Evolutionary conservation across 2,329 filamentous ascomycete species (phyloP).

Genomic region (Trichoderma sp.): DNA sequence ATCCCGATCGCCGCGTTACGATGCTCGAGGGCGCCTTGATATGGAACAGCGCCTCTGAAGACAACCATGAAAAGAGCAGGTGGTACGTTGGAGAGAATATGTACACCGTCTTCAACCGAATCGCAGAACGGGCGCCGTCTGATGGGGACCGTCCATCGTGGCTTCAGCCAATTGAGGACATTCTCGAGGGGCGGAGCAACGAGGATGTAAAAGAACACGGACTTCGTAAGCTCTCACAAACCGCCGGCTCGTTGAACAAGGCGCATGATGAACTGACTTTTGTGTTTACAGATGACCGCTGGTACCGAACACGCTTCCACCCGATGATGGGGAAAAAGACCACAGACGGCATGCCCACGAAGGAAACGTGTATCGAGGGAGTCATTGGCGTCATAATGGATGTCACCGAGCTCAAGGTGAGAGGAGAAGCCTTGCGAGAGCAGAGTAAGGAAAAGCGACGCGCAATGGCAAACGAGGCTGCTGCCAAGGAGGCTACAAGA

Average conservation of each 20-base stretch:
- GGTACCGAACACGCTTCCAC: constrained; percentile 71
- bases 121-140: constrained; percentile 48
- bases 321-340: constrained; percentile 63
- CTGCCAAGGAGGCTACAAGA: constrained; percentile 77
- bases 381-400: constrained; percentile 81
- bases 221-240: constrained; percentile 45
- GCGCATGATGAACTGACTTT: constrained; percentile 12
- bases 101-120: constrained; percentile 62
- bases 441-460: constrained; percentile 70
- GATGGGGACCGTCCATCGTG: constrained; percentile 53
- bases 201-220: constrained; percentile 68
- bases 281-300: constrained; percentile 54
- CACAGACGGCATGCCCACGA: constrained; percentile 50
- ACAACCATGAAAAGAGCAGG: constrained; percentile 45
- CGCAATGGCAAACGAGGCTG: constrained; percentile 72
- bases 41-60: constrained; percentile 51
- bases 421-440: constrained; percentile 63
- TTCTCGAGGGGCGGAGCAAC: constrained; percentile 61
- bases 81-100: constrained; percentile 64
- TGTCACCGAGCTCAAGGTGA: constrained; percentile 69
- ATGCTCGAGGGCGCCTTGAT: constrained; percentile 71
- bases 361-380: constrained; percentile 62
- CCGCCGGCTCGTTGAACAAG: neutral
- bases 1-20: constrained; percentile 62
- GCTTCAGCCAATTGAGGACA: constrained; percentile 61